Conservation (phyloP, 306 rosid species). For the Begonia loranthoides region DNA sequence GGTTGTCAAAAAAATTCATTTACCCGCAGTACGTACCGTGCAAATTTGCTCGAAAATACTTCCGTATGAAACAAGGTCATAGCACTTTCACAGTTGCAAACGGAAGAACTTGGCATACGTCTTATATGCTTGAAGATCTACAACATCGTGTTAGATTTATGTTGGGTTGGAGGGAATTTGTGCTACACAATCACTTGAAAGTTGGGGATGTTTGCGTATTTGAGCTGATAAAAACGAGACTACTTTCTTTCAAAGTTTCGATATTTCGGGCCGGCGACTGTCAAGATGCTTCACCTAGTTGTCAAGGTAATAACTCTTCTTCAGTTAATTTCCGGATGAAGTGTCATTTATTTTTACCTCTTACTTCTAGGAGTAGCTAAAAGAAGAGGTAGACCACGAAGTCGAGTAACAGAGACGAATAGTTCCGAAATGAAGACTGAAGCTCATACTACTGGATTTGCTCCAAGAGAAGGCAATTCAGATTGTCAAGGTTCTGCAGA, state of each 20-base stretch:
- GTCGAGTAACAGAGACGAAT: no score
- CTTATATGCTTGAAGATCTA: background rate
- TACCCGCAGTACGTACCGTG: slow-evolving; percentile 1
- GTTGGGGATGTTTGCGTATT: slow-evolving; percentile 11
- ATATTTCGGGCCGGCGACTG: background rate
- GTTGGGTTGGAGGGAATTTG: background rate
- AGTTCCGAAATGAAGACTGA: no score
- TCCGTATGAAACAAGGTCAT: background rate
- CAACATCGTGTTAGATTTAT: background rate
- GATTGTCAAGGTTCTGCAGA: no score
- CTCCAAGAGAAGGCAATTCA: no score
- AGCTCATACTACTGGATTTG: no score
- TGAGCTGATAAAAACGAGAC: background rate
- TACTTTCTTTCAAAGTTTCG: background rate
- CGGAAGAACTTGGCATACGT: slow-evolving; percentile 6
- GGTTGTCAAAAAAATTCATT: no score
- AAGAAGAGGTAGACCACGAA: no score
- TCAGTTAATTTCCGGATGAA: background rate
- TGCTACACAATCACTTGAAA: slow-evolving; percentile 3
- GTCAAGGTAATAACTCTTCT: background rate
- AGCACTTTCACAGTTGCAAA: background rate
- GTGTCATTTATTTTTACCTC: no score
- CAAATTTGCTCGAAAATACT: background rate
- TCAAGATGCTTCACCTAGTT: background rate
- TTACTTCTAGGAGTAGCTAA: no score